Evolutionary conservation across 2,329 filamentous ascomycete genomes (phyloP).

Genomic region (Penicillium sp.): DNA sequence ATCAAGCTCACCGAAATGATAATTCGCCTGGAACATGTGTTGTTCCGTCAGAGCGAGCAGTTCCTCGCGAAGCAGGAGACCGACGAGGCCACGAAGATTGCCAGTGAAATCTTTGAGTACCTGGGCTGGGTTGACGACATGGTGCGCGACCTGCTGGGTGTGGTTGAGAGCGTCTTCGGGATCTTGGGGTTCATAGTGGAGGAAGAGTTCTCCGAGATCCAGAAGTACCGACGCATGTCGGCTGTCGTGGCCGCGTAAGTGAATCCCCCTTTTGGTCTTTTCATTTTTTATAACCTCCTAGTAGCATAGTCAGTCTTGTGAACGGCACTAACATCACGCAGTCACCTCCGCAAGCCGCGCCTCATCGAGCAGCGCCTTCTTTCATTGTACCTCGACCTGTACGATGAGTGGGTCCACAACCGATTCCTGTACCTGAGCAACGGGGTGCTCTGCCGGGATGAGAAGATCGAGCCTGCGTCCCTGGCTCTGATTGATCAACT

Average conservation of each 20-base stretch:
- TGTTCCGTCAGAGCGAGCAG: conserved; percentile 21
- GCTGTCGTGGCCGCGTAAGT: conserved; percentile 24
- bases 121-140: conserved; percentile 16
- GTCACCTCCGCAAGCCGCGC: conserved; percentile 23
- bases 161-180: conserved; percentile 6
- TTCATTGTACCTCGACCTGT: conserved; percentile 25
- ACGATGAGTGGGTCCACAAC: conserved; percentile 29
- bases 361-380: conserved; percentile 25
- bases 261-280: background rate
- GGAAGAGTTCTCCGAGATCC: conserved; percentile 1
- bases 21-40: conserved; percentile 23
- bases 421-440: conserved; percentile 24
- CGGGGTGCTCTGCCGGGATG: conserved; percentile 17
- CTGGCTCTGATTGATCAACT: conserved; percentile 16
- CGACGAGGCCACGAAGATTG: conserved; percentile 9
- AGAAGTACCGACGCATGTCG: conserved; percentile 21
- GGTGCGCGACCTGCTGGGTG: conserved; percentile 13
- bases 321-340: conserved; percentile 3
- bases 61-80: conserved; percentile 16
- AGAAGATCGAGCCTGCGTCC: conserved; percentile 6
- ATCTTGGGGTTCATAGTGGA: conserved; percentile 13
- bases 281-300: too few species aligned
- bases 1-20: conserved; percentile 23
- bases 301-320: background rate
- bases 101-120: conserved; percentile 16